Percentiles rank a stretch among this genome's conserved stretches.
Evolutionary conservation across 176 grass and related monocot species (phyloP).

Genomic region (Oryza nivara): DNA sequence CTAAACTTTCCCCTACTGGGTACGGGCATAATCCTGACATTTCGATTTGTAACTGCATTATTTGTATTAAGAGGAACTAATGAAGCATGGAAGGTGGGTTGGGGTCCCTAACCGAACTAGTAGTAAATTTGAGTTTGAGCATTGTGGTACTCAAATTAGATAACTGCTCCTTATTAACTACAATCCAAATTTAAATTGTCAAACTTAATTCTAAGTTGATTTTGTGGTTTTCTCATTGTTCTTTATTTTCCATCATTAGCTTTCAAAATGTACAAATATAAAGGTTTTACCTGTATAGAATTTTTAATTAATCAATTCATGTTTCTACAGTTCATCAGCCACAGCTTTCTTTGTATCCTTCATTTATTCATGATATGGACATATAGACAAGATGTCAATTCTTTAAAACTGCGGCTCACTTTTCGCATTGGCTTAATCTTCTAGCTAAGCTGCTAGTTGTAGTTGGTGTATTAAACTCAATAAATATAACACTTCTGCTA

Average conservation of each 20-base stretch:
- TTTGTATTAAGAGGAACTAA: too few relatives aligned
- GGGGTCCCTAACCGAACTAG: too few relatives aligned
- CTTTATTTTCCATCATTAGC: too few relatives aligned
- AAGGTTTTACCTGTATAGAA: too few relatives aligned
- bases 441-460: neutral
- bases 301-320: too few relatives aligned
- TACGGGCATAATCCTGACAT: too few relatives aligned
- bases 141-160: neutral
- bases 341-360: neutral
- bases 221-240: too few relatives aligned
- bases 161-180: neutral
- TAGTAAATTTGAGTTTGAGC: neutral
- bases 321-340: neutral
- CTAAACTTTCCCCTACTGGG: neutral
- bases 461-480: neutral
- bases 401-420: neutral
- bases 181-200: too few relatives aligned
- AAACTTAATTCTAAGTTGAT: too few relatives aligned
- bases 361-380: neutral
- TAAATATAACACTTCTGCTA: neutral
- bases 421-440: neutral
- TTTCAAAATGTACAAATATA: too few relatives aligned
- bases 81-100: too few relatives aligned
- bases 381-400: neutral
- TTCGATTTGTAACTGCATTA: too few relatives aligned